Conservation (phyloP, 208 protist species). For the Trypanosoma congolense region DNA sequence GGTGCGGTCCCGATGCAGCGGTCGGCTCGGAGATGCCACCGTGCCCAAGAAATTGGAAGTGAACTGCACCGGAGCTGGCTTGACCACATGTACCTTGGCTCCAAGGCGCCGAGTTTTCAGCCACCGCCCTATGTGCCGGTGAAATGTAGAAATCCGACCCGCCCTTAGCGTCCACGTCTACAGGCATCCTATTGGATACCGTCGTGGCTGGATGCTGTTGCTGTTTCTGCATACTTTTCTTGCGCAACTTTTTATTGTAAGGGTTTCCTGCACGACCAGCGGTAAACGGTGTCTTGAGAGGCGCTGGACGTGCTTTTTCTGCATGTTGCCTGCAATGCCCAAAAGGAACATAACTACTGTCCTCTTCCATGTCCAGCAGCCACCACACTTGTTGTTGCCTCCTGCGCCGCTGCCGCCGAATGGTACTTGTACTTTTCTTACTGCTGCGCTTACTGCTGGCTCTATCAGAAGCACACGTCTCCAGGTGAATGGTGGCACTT, state of each 20-base stretch:
- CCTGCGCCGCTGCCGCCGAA: constrained; percentile 12
- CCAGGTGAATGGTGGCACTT: constrained; percentile 14
- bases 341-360: constrained; percentile 2
- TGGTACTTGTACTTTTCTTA: constrained; percentile 22
- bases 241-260: constrained; percentile 64
- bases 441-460: constrained; percentile 46
- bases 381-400: constrained; percentile 8
- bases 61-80: background rate
- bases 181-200: background rate
- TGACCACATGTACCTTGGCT: background rate
- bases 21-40: constrained; percentile 40
- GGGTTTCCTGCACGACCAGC: constrained; percentile 13
- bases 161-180: background rate
- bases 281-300: constrained; percentile 19
- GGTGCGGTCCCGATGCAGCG: too few species aligned
- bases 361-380: constrained; percentile 21
- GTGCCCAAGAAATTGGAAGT: constrained; percentile 51
- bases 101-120: constrained; percentile 45
- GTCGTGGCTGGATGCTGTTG: background rate
- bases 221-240: constrained; percentile 35
- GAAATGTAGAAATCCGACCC: constrained; percentile 69
- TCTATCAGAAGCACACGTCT: constrained; percentile 23
- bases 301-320: background rate
- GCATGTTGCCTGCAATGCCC: background rate
- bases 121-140: constrained; percentile 67